Conservation (phyloP, 768 basidiomycete genomes). For the Tephrocybe rancida region DNA sequence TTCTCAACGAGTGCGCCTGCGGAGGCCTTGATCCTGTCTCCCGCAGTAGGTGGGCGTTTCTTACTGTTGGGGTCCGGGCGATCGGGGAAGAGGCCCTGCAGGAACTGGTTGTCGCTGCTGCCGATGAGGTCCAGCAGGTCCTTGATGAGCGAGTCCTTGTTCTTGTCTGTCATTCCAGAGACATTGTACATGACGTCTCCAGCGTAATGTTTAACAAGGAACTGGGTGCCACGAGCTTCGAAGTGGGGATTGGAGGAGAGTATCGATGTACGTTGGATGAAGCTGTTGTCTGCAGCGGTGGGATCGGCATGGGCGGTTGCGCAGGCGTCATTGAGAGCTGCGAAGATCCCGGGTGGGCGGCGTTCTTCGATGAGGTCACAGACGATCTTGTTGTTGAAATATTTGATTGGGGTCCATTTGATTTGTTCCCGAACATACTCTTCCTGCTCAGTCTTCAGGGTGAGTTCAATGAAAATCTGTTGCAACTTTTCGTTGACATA, state of each 20-base stretch:
- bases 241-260: conserved; percentile 91
- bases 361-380: conserved; percentile 98
- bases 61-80: conserved; percentile 95
- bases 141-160: conserved; percentile 96
- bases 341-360: conserved; percentile 95
- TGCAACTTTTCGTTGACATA: conserved; percentile 99
- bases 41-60: conserved; percentile 96
- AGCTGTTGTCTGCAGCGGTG: conserved; percentile 93
- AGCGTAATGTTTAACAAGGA: conserved; percentile 95
- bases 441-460: conserved; percentile 98
- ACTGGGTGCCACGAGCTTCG: conserved; percentile 91
- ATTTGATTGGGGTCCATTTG: conserved; percentile 99
- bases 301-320: conserved; percentile 99
- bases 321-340: conserved; percentile 97
- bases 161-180: conserved; percentile 99
- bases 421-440: conserved; percentile 99
- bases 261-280: conserved; percentile 85
- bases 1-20: conserved; percentile 96
- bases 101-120: conserved; percentile 77
- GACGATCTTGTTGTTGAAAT: conserved; percentile 98
- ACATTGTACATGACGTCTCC: conserved; percentile 99
- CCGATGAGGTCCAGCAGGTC: conserved; percentile 91
- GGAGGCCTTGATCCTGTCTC: conserved; percentile 98
- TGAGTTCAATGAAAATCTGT: conserved; percentile 98
- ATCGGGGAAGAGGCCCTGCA: conserved; percentile 90